Evolutionary conservation across 2,329 filamentous ascomycete species (phyloP), one percentile per base, ranked within the genome.

Genomic region (Pseudocercospora musae): DNA sequence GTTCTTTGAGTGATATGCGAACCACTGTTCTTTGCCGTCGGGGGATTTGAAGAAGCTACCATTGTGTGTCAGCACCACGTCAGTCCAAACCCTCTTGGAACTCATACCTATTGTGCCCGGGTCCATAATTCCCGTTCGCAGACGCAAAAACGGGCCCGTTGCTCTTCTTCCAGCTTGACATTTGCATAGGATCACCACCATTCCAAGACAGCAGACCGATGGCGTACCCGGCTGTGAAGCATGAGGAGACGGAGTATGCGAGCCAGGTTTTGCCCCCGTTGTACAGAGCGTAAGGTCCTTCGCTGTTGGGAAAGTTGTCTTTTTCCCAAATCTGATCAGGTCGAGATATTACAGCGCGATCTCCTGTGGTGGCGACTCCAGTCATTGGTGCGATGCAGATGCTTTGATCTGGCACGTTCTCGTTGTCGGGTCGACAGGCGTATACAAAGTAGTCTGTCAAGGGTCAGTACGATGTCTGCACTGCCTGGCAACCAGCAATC

Each of bases 111-210:
- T 62, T 62, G 37, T 62, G 60, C 11, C 60, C 60, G 6, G 60
- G 57, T 3, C 60, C 60, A 20, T 58, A 58, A 29, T 62, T 57
- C 13, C 55, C 60, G 48, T 62, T 62, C 11, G 60, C 60, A 46
- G 46, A 20, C 10, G 11, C 29, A 20, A 62, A 62, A 13, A 62
- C 60, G 1, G 60, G 60, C 9, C 60, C 60, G 29, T 27, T 13
- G 40, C 23, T 56, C 21, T 60, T 60, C 11, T 27, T 23, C 58
- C 58, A 60, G 27, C 58, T 60, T 5, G 37, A 25, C 13, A 33
- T 50, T 20, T 55, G 20, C 58, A 56, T 56, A 20, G 58, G 58
- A 25, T 60, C 58, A 42, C 52, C 52, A 9, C 50, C 50, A 20
- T 11, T 56, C 29, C 54, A 60, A 15, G 44, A 23, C 40, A 60